Percentiles rank a stretch among this genome's conserved stretches.
These are phyloP conservation scores for Apiotrichum gracile DNA, from an alignment of 1,284 basidiomycete species.

Conservation along the genomic window DNA sequence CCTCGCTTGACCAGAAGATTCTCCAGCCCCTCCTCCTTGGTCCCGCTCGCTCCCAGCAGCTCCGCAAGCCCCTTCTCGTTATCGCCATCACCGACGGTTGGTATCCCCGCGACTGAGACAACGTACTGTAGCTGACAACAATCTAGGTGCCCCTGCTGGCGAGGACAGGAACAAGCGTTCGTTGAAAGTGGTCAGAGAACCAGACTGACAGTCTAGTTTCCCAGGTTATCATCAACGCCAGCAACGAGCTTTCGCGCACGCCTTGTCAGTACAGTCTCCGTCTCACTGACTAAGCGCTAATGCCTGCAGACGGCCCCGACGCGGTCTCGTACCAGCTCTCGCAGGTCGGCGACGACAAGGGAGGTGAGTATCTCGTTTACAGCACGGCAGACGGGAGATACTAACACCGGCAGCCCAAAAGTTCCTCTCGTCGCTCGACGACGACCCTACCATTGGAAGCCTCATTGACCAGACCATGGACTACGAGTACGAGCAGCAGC, in stretches of 20 bases:
- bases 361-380: slow-evolving; percentile 25
- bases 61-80: slow-evolving; percentile 50
- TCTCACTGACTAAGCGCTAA: background rate
- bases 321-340: slow-evolving; percentile 18
- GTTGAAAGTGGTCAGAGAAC: background rate
- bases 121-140: background rate
- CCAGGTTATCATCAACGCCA: slow-evolving; percentile 31
- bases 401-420: slow-evolving; percentile 12
- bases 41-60: slow-evolving; percentile 39
- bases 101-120: background rate
- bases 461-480: slow-evolving; percentile 20
- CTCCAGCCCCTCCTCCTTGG: slow-evolving; percentile 50
- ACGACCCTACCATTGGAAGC: slow-evolving; percentile 13
- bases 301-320: slow-evolving; percentile 4
- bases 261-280: slow-evolving; percentile 16
- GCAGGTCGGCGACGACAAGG: slow-evolving; percentile 20
- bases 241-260: slow-evolving; percentile 26
- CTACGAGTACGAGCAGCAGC: slow-evolving; percentile 14
- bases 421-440: slow-evolving; percentile 18
- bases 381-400: background rate
- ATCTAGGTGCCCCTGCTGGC: slow-evolving; percentile 40
- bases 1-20: slow-evolving; percentile 48
- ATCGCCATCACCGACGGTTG: slow-evolving; percentile 46
- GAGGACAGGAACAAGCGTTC: slow-evolving; percentile 31
- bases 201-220: slow-evolving; percentile 4